A percentile compares a stretch with the other conserved stretches of the same genome.
phyloP scores from a whole-genome alignment of 2,329 filamentous ascomycete species.

The Penicillium sp. region DNA sequence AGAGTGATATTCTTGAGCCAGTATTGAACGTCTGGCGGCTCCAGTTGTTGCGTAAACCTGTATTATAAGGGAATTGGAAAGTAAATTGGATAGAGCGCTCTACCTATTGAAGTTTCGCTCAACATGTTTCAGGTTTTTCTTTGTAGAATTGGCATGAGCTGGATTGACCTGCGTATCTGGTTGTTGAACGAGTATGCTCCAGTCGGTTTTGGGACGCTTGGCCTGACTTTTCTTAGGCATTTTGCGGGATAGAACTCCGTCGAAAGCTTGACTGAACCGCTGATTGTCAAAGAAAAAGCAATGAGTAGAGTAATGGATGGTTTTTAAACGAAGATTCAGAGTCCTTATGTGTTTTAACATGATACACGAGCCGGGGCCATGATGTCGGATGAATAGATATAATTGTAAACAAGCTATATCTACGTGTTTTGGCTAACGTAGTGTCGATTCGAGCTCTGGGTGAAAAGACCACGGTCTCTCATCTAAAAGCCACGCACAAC shows the following conservation, averaged over 20 bases:
- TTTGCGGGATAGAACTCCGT: background rate
- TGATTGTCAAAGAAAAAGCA: background rate
- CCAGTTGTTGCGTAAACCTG: background rate
- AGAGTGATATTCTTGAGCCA: conserved; percentile 1
- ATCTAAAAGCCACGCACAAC: background rate
- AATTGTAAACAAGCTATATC: too few species aligned
- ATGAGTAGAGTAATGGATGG: background rate
- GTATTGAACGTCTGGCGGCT: background rate
- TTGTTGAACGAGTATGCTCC: background rate
- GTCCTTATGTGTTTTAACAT: too few species aligned
- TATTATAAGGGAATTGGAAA: background rate
- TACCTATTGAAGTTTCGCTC: background rate
- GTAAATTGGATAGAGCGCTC: background rate
- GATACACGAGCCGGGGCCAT: too few species aligned
- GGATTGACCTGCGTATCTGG: background rate
- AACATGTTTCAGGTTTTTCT: background rate
- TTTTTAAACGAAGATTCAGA: background rate
- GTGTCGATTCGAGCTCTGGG: too few species aligned
- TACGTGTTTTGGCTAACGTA: too few species aligned
- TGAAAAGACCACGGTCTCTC: background rate
- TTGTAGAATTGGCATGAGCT: background rate
- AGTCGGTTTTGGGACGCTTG: background rate
- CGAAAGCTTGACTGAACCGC: too few species aligned
- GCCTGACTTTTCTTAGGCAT: background rate
- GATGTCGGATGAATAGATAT: background rate